Conservation (phyloP, 768 basidiomycete genomes). For the Phylloporus sp. region DNA sequence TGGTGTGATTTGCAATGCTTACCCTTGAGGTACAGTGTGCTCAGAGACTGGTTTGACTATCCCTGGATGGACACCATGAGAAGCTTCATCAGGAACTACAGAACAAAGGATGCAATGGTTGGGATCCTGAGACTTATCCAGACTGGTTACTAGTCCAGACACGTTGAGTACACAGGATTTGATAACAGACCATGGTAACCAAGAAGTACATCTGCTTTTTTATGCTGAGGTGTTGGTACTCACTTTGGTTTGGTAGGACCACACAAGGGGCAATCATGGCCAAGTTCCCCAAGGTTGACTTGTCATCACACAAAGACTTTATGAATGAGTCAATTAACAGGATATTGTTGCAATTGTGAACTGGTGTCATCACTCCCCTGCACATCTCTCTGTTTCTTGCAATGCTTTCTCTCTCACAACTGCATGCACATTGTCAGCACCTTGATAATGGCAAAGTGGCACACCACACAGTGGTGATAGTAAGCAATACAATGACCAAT, state of each 20-base stretch:
- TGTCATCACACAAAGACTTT: slow-evolving; percentile 80
- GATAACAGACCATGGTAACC: slow-evolving; percentile 93
- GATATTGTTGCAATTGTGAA: slow-evolving; percentile 71
- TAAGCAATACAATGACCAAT: no score
- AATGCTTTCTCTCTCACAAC: neutral
- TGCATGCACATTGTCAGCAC: no score
- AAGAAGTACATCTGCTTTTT: slow-evolving; percentile 70
- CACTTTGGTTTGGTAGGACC: slow-evolving; percentile 47
- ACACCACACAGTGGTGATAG: no score
- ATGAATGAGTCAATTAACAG: slow-evolving; percentile 92
- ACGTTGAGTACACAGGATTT: slow-evolving; percentile 84
- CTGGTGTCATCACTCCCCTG: neutral
- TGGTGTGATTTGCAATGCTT: slow-evolving; percentile 27
- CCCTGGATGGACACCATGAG: neutral
- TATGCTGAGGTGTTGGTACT: slow-evolving; percentile 5
- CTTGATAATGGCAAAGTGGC: no score
- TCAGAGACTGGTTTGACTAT: neutral
- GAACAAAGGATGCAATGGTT: neutral
- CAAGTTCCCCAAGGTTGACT: slow-evolving; percentile 92
- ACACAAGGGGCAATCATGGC: slow-evolving; percentile 84
- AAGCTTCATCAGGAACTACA: neutral
- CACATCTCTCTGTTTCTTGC: neutral
- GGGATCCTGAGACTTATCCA: neutral
- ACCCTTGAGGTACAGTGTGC: slow-evolving; percentile 28
- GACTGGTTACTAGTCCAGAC: neutral